A percentile compares a stretch with the other conserved stretches of the same genome.
Conservation (phyloP, 345 rosid genomes). For the Salix exigua region DNA sequence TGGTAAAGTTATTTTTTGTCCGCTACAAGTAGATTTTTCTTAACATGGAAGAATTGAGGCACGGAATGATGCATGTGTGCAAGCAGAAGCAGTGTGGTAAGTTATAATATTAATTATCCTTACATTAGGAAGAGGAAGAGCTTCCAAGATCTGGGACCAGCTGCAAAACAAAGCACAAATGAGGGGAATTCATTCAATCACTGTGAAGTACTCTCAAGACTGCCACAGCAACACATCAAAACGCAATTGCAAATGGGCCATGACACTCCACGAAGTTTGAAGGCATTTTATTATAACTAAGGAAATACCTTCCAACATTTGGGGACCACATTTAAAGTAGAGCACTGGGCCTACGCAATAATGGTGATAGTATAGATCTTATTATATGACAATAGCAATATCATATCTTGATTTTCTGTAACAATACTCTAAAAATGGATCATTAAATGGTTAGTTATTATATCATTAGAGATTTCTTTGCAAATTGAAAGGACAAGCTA, state of each 20-base stretch:
- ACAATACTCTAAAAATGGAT: constrained; percentile 6
- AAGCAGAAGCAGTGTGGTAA: constrained; percentile 9
- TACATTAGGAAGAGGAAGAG: constrained; percentile 69
- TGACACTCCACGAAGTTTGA: background rate
- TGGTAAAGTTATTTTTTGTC: background rate
- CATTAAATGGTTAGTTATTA: constrained; percentile 8
- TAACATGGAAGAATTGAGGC: background rate
- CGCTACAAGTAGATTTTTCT: background rate
- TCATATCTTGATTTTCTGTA: constrained; percentile 8
- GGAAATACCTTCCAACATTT: constrained; percentile 3
- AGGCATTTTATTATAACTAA: constrained; percentile 6
- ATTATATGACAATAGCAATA: constrained; percentile 5
- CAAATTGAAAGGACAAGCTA: constrained; percentile 19
- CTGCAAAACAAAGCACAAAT: constrained; percentile 40
- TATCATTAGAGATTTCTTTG: constrained; percentile 8
- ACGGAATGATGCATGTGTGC: constrained; percentile 3
- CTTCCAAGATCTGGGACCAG: constrained; percentile 66
- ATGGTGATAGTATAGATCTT: constrained; percentile 2
- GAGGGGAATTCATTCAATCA: constrained; percentile 11
- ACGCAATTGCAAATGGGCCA: background rate
- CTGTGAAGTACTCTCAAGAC: background rate
- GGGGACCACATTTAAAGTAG: constrained; percentile 25
- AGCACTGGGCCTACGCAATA: constrained; percentile 9
- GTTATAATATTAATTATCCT: constrained; percentile 16
- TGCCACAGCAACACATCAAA: constrained; percentile 8